Base-by-base conservation (phyloP, 805 yeast genomes). In the Wickerhamiella azyma region DNA sequence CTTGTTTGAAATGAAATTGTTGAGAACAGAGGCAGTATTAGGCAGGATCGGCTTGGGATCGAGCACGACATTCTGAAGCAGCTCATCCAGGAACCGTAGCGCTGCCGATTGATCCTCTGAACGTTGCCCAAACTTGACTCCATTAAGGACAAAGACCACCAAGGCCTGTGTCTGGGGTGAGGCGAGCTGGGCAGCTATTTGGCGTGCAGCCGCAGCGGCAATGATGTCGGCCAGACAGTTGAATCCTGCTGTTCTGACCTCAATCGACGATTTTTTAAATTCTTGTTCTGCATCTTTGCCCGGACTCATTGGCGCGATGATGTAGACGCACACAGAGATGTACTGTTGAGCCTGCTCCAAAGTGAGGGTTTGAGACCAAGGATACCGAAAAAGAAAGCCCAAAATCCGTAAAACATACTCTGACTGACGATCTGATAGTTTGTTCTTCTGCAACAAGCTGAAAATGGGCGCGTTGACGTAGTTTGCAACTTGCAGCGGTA, bases 401-500 rank as follows among this genome's bases (percentile, higher is more conserved):
- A 79, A 53, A 14, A 75, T 66, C n/a, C 64, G 59, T 9, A 79
- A 54, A 1, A 73, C 56, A 24, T 63, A 59, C 48, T 74, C 77
- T 2, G 69, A 61, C 40, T 68, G 74, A 0, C 67, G 52, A 39
- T 71, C 74, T 2, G 71, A 67, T 1, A 77, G 55, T n/a, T 43
- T 40, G 10, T 65, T 68, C 37, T 70, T 70, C 47, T 72, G 71
- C 36, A 80, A 59, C 8, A 80, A 55, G 45, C 71, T 70, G 1
- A 76, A 69, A 2, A 80, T 53, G 0, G 86, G 85, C 10, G 76
- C 69, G 58, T 77, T 77, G 1, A 79, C 66, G 48, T 78, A 77
- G 50, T 79, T 82, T 0, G 81, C 81, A 16, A 78, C 33, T 5
- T 26, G 35, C 2, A 17, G 32, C 1, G 50, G 11, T 3, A 47